Evolutionary conservation across 225 moss, liverwort and hornwort genomes (phyloP).

Genomic region (Bryum argenteum): DNA sequence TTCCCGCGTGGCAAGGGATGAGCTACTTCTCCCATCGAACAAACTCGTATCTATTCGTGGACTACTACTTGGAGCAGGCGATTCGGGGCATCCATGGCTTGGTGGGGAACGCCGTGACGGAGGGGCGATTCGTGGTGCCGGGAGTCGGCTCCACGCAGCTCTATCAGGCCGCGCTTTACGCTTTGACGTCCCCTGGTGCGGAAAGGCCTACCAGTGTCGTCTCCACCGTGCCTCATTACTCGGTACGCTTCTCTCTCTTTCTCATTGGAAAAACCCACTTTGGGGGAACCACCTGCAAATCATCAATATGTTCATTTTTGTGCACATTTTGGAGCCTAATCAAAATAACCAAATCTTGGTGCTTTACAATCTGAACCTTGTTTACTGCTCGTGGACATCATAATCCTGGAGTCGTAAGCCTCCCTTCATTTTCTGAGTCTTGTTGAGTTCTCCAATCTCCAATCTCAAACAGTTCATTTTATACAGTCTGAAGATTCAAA

Average conservation of each 20-base stretch:
- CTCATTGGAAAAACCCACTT: too few species aligned
- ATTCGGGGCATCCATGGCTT: conserved; percentile 45
- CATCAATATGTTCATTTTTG: too few species aligned
- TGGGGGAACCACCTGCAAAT: too few species aligned
- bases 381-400: too few species aligned
- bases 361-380: too few species aligned
- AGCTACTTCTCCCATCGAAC: conserved; percentile 65
- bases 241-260: conserved; percentile 30
- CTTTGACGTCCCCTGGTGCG: conserved; percentile 30
- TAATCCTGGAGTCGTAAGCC: too few species aligned
- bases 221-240: conserved; percentile 53
- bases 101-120: conserved; percentile 60
- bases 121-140: conserved; percentile 49
- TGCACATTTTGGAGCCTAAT: too few species aligned
- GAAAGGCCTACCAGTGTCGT: conserved; percentile 45
- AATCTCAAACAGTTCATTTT: too few species aligned
- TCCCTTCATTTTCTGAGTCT: too few species aligned
- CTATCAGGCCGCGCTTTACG: conserved; percentile 57
- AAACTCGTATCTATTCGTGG: conserved; percentile 57
- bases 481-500: too few species aligned
- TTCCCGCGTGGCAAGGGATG: conserved; percentile 64
- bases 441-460: too few species aligned
- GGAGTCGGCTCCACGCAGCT: conserved; percentile 69
- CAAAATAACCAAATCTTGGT: too few species aligned
- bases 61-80: conserved; percentile 50